A percentile compares a stretch with the other conserved stretches of the same genome.
These are phyloP conservation scores for Claviceps cyperi DNA, from an alignment of 2,329 filamentous ascomycete genomes.

Conservation along the genomic window DNA sequence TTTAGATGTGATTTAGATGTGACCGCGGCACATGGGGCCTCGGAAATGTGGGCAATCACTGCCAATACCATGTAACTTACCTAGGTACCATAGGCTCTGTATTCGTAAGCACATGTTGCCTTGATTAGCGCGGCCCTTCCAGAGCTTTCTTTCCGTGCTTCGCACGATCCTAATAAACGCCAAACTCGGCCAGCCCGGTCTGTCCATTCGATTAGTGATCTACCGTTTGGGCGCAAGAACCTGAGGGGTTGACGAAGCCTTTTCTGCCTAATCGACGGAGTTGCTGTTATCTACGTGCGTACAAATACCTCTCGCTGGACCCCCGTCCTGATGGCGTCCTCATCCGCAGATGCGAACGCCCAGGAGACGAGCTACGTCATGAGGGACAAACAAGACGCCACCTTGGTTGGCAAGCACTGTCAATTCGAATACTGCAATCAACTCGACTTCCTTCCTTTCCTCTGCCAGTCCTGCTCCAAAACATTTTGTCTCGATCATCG, in stretches of 20 bases:
- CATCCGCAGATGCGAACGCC: slow-evolving; percentile 27
- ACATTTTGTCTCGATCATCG: slow-evolving; percentile 93
- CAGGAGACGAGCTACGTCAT: slow-evolving; percentile 52
- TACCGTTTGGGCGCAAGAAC: not conserved
- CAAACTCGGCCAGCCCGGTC: not conserved
- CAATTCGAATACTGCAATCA: slow-evolving; percentile 83
- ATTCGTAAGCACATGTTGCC: slow-evolving; percentile 4
- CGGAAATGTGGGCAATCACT: no score
- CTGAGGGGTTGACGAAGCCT: slow-evolving; percentile 3
- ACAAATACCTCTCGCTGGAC: not conserved
- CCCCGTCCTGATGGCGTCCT: slow-evolving; percentile 33
- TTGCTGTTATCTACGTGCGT: not conserved
- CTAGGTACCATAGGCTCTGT: no score
- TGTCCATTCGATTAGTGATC: not conserved
- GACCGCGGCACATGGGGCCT: no score
- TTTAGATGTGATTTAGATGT: no score
- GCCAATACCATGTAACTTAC: not conserved
- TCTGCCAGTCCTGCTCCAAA: slow-evolving; percentile 72
- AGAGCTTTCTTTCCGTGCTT: slow-evolving; percentile 3
- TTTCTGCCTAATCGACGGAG: slow-evolving; percentile 3
- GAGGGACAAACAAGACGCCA: slow-evolving; percentile 58
- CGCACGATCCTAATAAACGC: not conserved
- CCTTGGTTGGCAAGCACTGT: slow-evolving; percentile 81
- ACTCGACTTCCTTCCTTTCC: slow-evolving; percentile 91
- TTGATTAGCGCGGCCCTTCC: slow-evolving; percentile 3